Conservation (phyloP, 129 eudicot genomes). For the Flaveria sonorensis region DNA sequence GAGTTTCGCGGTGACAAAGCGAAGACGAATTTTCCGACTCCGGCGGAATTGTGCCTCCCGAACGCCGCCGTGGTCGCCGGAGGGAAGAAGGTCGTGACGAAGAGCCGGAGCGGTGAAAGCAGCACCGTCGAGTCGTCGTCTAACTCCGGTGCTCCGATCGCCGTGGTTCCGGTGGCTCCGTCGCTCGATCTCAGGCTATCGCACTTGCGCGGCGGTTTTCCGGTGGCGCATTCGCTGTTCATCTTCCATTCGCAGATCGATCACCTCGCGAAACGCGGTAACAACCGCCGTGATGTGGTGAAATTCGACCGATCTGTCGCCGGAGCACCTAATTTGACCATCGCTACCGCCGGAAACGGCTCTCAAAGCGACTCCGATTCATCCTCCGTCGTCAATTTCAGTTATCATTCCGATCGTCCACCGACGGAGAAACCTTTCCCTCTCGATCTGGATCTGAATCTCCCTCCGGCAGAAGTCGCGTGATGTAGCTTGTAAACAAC, state of each 20-base stretch:
- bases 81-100: slow-evolving; percentile 11
- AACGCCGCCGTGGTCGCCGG: background rate
- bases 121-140: slow-evolving; percentile 54
- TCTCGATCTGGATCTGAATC: slow-evolving; percentile 56
- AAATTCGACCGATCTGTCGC: slow-evolving; percentile 26
- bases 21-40: slow-evolving; percentile 51
- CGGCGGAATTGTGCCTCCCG: slow-evolving; percentile 26
- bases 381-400: slow-evolving; percentile 48
- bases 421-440: slow-evolving; percentile 28
- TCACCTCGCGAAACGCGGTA: background rate
- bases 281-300: slow-evolving; percentile 24
- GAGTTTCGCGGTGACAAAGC: slow-evolving; percentile 59
- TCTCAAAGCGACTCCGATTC: slow-evolving; percentile 50
- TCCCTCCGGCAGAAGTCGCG: slow-evolving; percentile 50
- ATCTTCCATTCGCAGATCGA: slow-evolving; percentile 40
- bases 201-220: slow-evolving; percentile 22
- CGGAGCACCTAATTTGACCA: slow-evolving; percentile 10
- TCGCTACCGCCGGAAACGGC: slow-evolving; percentile 24
- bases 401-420: slow-evolving; percentile 2
- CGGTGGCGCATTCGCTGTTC: slow-evolving; percentile 45
- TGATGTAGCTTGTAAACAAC: slow-evolving; percentile 21
- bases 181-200: slow-evolving; percentile 51
- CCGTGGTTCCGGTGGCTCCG: slow-evolving; percentile 29
- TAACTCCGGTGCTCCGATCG: slow-evolving; percentile 28
- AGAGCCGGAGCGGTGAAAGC: slow-evolving; percentile 53